Percentiles rank a stretch among this genome's conserved stretches.
Conservation (phyloP, 2,329 filamentous ascomycete genomes). For the Kalaharituber pfeilii region DNA sequence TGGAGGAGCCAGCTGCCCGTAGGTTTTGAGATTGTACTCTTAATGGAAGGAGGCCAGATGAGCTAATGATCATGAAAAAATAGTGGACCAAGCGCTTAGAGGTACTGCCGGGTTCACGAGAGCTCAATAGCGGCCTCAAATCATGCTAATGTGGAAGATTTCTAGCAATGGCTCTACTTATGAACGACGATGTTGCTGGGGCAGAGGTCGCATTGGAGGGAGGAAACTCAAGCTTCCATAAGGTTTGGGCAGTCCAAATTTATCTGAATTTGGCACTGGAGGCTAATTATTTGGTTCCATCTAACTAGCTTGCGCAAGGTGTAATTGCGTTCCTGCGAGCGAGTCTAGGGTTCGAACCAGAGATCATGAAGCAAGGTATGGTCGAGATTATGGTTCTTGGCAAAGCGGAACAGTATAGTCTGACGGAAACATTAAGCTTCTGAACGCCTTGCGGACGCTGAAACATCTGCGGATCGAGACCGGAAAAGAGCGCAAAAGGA, state of each 20-base stretch:
- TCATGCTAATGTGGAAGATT: neutral
- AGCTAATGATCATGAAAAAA: neutral
- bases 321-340: conserved; percentile 73
- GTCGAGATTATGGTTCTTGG: no score
- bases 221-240: conserved; percentile 72
- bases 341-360: conserved; percentile 78
- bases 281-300: no score
- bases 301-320: conserved; percentile 51
- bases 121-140: neutral
- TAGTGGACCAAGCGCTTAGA: conserved; percentile 28
- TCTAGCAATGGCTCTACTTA: conserved; percentile 38
- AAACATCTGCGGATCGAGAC: conserved; percentile 58
- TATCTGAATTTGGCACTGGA: conserved; percentile 2
- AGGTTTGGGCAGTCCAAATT: conserved; percentile 29
- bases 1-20: conserved; percentile 36
- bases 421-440: conserved; percentile 36
- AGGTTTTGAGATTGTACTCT: conserved; percentile 18
- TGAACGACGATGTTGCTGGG: conserved; percentile 77
- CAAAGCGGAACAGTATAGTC: no score
- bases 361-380: conserved; percentile 60
- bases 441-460: conserved; percentile 53
- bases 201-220: conserved; percentile 57
- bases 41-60: conserved; percentile 4
- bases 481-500: conserved; percentile 58
- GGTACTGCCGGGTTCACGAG: conserved; percentile 24